Evolutionary conservation across 495 filamentous ascomycete species (phyloP).

Genomic region (Schizothecium vesticola): DNA sequence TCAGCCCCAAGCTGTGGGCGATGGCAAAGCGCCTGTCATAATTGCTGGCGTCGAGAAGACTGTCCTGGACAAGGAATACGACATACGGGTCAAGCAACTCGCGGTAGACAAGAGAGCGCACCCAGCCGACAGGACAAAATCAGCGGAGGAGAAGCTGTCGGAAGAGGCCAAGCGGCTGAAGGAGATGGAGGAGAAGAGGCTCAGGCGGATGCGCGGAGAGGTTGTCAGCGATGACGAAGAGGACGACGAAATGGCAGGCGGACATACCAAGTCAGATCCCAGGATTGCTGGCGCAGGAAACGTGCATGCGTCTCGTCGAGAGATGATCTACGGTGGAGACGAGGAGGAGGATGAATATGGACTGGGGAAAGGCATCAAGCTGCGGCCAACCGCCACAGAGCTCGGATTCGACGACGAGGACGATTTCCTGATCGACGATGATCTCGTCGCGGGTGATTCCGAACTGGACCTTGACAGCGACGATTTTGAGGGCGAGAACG

Average conservation of each 20-base stretch:
- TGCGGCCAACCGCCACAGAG: slow-evolving; percentile 40
- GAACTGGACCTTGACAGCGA: slow-evolving; percentile 55
- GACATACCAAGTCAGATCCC: slow-evolving; percentile 38
- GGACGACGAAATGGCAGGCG: slow-evolving; percentile 46
- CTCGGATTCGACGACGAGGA: slow-evolving; percentile 80
- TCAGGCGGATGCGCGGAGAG: slow-evolving; percentile 69
- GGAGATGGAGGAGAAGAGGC: slow-evolving; percentile 71
- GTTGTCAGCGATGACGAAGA: slow-evolving; percentile 35
- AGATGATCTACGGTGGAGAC: slow-evolving; percentile 37
- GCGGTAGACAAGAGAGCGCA: slow-evolving; percentile 74
- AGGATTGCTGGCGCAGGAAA: slow-evolving; percentile 29
- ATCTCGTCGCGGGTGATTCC: slow-evolving; percentile 67
- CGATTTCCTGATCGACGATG: slow-evolving; percentile 83
- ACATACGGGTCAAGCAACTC: slow-evolving; percentile 72
- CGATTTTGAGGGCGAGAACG: slow-evolving; percentile 48
- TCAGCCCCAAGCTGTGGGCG: slow-evolving; percentile 31
- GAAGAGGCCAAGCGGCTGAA: slow-evolving; percentile 70
- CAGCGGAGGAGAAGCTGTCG: slow-evolving; percentile 76
- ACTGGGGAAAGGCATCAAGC: slow-evolving; percentile 50
- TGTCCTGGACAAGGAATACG: slow-evolving; percentile 74
- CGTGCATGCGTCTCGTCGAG: slow-evolving; percentile 7
- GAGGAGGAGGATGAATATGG: slow-evolving; percentile 51
- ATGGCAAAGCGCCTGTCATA: slow-evolving; percentile 54
- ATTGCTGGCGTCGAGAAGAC: slow-evolving; percentile 56
- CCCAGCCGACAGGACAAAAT: slow-evolving; percentile 83